Evolutionary conservation across 2,329 filamentous ascomycete species (phyloP).

Genomic region (Microcyclospora pomicola): DNA sequence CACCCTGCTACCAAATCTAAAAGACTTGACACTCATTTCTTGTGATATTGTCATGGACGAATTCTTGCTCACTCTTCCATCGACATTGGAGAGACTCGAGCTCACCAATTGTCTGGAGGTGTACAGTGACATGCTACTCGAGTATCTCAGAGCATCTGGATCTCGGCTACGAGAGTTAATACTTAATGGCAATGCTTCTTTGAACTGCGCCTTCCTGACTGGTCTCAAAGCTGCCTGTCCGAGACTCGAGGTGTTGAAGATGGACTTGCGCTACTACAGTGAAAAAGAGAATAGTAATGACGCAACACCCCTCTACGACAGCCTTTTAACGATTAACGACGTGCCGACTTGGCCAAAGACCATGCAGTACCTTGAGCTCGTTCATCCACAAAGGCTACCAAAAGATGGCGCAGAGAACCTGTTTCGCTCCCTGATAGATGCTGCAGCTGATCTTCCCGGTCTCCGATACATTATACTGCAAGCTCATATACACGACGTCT

Average conservation of each 20-base stretch:
- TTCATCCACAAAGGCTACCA: conserved; percentile 63
- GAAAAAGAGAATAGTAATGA: conserved; percentile 54
- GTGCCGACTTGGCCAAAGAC: conserved; percentile 65
- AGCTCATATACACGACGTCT: conserved; percentile 56
- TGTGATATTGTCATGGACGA: conserved; percentile 57
- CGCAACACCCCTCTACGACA: conserved; percentile 59
- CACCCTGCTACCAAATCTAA: conserved; percentile 48
- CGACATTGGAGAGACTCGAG: conserved; percentile 51
- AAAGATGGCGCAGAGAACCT: conserved; percentile 59
- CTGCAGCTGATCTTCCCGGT: conserved; percentile 49
- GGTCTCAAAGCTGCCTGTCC: conserved; percentile 55
- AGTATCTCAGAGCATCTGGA: conserved; percentile 56
- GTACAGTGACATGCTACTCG: conserved; percentile 48
- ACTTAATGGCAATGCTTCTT: conserved; percentile 64
- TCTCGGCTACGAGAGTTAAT: conserved; percentile 51
- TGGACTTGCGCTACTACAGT: conserved; percentile 70
- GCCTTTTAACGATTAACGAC: conserved; percentile 47
- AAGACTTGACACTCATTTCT: conserved; percentile 57
- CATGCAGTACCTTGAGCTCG: conserved; percentile 58
- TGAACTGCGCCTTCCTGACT: conserved; percentile 62
- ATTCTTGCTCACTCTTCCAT: conserved; percentile 56
- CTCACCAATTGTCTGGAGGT: conserved; percentile 70
- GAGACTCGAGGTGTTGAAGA: conserved; percentile 52
- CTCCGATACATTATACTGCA: conserved; percentile 61
- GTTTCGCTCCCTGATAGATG: conserved; percentile 63